Evolutionary conservation across 1,139 yeast genomes (phyloP), one percentile per base, ranked within the genome.

Genomic region (Lodderomyces theae): DNA sequence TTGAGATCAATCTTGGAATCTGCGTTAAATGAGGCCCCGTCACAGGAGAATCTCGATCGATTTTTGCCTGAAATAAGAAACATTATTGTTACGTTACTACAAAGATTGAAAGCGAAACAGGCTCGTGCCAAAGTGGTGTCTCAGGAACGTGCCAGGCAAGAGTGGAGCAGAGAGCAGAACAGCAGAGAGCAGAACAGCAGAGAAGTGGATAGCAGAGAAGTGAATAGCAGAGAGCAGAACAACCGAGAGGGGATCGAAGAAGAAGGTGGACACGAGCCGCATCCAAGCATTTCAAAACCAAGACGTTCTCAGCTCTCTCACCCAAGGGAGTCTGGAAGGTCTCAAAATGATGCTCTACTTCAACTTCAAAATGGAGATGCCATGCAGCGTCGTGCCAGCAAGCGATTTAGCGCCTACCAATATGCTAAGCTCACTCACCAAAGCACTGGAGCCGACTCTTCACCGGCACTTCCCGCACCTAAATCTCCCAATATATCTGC

Each of bases 371-470:
- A 82, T 37, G 87, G 90, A 2, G 86, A 85, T 43, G 84, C 86
- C 1, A 64, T 92, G 35, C 95, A 86, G 63, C 74, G 98, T 49
- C 76, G 97, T 46, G 98, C 98, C 0, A 89, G 97, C 0, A 79
- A 88, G 51, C 68, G 98, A 45, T 92, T 85, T 56, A 87, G 96
- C 19, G 96, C 97, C 0, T 92, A 89, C 49, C 97, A 92, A 56
- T 86, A 84, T 63, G 90, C 95, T 1, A 86, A 85, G 52, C 71
- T 86, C 18, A 73, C 89, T 0, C 81, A 78, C 26, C n/a, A n/a
- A n/a, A n/a, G n/a, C n/a, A 43, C 50, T n/a, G 17, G 18, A 31
- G 23, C 11, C 13, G 24, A 18, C 11, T 3, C 36, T 6, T 22
- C 29, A 4, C 34, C 34, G 13, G 24, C 34, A n/a, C 23, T 21